Conservation (phyloP, 352 stramenopile genomes). For the Globisporangium nunn region DNA sequence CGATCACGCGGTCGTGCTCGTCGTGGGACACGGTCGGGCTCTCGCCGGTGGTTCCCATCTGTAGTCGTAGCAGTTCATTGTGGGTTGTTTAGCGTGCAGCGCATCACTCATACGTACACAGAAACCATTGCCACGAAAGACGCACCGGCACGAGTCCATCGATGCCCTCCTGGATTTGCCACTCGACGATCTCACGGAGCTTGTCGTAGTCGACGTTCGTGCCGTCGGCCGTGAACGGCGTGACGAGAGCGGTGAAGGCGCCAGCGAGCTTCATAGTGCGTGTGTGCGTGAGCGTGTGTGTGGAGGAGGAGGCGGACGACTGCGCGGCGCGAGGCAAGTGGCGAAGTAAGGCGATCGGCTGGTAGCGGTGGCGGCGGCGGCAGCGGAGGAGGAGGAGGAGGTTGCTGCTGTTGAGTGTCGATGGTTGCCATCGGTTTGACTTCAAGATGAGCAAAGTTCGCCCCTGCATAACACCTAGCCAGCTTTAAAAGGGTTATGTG, state of each 20-base stretch:
- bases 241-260: conserved; percentile 92
- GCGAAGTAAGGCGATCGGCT: conserved; percentile 6
- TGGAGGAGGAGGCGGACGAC: background rate
- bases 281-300: background rate
- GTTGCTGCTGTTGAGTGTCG: background rate
- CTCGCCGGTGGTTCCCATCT: conserved; percentile 97
- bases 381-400: background rate
- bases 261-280: conserved; percentile 40
- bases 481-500: background rate
- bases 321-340: conserved; percentile 8
- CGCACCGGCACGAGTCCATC: conserved; percentile 93
- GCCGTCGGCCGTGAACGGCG: conserved; percentile 91
- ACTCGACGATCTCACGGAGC: conserved; percentile 88
- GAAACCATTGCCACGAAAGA: background rate
- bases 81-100: no score
- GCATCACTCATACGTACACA: no score
- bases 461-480: no score
- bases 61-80: background rate
- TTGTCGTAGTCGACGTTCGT: conserved; percentile 90
- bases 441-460: conserved; percentile 16
- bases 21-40: conserved; percentile 91
- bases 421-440: conserved; percentile 15
- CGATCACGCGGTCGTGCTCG: conserved; percentile 94
- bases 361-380: background rate
- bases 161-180: conserved; percentile 92